These are phyloP conservation scores for Pseudozyma flocculosa DNA, from an alignment of 1,284 basidiomycete species.

Conservation along the genomic window DNA sequence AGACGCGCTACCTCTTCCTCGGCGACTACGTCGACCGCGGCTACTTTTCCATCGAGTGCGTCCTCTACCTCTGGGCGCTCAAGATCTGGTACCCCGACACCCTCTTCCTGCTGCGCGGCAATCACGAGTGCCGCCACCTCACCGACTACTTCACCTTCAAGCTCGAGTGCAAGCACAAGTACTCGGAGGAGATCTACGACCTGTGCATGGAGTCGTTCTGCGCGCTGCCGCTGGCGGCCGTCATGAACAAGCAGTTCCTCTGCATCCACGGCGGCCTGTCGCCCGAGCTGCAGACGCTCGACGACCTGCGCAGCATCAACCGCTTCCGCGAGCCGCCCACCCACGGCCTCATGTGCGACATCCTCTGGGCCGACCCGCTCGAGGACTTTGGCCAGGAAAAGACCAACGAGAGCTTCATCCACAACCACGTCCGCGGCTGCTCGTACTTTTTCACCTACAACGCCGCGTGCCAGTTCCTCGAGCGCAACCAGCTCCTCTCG, in stretches of 20 bases:
- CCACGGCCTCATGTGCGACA: slow-evolving; percentile 90
- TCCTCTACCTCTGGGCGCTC: slow-evolving; percentile 56
- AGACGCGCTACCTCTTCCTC: slow-evolving; percentile 57
- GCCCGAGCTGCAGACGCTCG: slow-evolving; percentile 84
- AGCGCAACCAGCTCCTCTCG: slow-evolving; percentile 88
- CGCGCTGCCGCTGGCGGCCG: slow-evolving; percentile 81
- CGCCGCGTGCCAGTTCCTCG: slow-evolving; percentile 88
- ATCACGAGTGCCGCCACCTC: slow-evolving; percentile 57
- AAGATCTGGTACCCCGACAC: slow-evolving; percentile 58
- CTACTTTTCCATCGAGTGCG: slow-evolving; percentile 58
- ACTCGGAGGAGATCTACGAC: slow-evolving; percentile 58
- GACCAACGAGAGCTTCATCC: slow-evolving; percentile 78
- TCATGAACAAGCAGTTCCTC: slow-evolving; percentile 97
- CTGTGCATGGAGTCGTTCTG: slow-evolving; percentile 75
- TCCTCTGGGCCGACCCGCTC: slow-evolving; percentile 89
- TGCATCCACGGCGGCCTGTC: slow-evolving; percentile 92
- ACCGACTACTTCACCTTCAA: slow-evolving; percentile 58
- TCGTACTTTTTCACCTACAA: slow-evolving; percentile 93
- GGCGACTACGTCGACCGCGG: slow-evolving; percentile 58
- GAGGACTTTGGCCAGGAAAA: slow-evolving; percentile 93
- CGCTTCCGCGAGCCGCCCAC: slow-evolving; percentile 93
- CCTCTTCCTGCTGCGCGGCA: slow-evolving; percentile 57
- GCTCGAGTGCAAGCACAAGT: slow-evolving; percentile 58
- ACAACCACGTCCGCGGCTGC: slow-evolving; percentile 93
- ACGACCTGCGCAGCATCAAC: slow-evolving; percentile 87